Base-by-base conservation (phyloP, 164 flowering plant genomes). In the Paratinospora sagittata region DNA sequence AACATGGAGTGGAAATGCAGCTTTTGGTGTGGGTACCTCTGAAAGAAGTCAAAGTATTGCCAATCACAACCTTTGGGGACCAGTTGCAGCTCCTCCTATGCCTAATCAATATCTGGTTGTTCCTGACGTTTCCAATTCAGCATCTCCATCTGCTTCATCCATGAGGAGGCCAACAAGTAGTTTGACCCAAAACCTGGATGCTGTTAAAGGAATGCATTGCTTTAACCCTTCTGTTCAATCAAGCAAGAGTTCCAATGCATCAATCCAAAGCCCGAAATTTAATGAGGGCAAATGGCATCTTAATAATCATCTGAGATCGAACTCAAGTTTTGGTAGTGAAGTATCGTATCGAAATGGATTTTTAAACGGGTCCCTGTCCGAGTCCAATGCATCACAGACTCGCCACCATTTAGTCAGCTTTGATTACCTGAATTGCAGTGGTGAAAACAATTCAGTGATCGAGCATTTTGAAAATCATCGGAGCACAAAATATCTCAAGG, bases 21-120 rank as follows among this genome's bases (percentile, higher is more conserved):
- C 78, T 41, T 82, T 77, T 78, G 84, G 83, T 47, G 75, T 78
- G 13, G 84, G 79, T 68, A 75, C 85, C 41, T 74, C 77, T 36
- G 82, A 79, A 67, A 80, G 68, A 62, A 75, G 58, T 74, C 72
- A 70, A 70, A 73, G 41, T 67, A 45, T 55, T 27, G n/a, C 27
- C 37, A 63, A 34, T 23, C 49, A 63, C 36, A 75, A 47, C 63
- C 49, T 23, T 24, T 26, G 69, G 36, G 72, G 55, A 69, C 65
- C 81, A 67, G 70, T 27, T 69, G 64, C 14, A 45, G 71, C 77
- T 73, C 65, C 78, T 62, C 45, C 49, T 58, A 14, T 62, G 13
- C 74, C 74, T 21, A 36, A 62, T 75, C 52, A 33, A 23, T 66
- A 65, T 26, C 68, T 77, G 27, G 33, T 27, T 65, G 24, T 30